Conservation (phyloP, 169 alveolate genomes). For the Babesia sp. region DNA sequence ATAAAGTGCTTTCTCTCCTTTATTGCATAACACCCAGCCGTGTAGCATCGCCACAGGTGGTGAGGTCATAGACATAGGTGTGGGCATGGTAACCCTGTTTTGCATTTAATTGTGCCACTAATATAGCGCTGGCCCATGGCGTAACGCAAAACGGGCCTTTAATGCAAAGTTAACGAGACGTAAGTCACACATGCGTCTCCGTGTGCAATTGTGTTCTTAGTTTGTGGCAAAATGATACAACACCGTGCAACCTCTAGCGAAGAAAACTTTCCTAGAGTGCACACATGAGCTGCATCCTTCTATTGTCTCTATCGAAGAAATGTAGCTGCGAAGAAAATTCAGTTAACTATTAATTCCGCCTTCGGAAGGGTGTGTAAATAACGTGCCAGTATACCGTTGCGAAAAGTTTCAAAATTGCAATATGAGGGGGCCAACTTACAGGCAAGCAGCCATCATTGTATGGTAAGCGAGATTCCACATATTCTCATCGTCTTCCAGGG, state of each 20-base stretch:
- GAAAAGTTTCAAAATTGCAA: background rate
- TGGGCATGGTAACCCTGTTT: too few species aligned
- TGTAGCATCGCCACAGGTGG: too few species aligned
- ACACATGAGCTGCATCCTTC: background rate
- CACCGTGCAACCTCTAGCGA: background rate
- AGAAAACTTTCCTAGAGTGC: background rate
- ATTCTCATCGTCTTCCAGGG: constrained; percentile 13
- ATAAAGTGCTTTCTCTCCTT: too few species aligned
- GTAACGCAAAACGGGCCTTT: too few species aligned
- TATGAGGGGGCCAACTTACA: background rate
- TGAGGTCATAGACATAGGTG: too few species aligned
- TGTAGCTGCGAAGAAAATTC: background rate
- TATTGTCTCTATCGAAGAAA: too few species aligned
- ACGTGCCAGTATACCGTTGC: background rate
- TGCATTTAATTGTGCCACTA: too few species aligned
- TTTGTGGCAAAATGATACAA: background rate
- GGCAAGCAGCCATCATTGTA: constrained; percentile 2
- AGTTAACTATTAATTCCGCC: background rate
- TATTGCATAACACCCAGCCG: too few species aligned
- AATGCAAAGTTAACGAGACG: too few species aligned
- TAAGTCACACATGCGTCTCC: too few species aligned
- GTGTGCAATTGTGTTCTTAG: too few species aligned
- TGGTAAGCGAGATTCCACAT: constrained; percentile 7
- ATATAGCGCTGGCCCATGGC: too few species aligned
- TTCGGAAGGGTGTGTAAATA: background rate